phyloP scores from a whole-genome alignment of 352 stramenopile species.

The Globisporangium barbulae region DNA sequence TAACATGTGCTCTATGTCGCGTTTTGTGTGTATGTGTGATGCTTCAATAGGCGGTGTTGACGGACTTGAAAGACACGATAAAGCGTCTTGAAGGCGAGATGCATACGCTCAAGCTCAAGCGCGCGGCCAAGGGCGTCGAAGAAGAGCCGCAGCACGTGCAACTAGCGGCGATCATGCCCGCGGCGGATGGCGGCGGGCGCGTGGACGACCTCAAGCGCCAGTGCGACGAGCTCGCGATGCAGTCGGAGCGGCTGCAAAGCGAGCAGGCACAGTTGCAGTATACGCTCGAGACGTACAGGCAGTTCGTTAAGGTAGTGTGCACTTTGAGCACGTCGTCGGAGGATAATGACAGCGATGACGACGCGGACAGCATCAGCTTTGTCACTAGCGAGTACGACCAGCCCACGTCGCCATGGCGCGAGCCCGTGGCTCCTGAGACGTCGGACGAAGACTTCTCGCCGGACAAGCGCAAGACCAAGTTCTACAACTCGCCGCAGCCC shows the following conservation, averaged over 20 bases:
- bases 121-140: background rate
- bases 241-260: constrained; percentile 38
- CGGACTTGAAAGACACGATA: constrained; percentile 45
- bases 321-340: constrained; percentile 20
- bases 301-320: constrained; percentile 37
- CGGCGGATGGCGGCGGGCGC: background rate
- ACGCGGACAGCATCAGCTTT: constrained; percentile 5
- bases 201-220: constrained; percentile 30
- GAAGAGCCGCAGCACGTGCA: background rate
- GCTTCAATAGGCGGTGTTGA: constrained; percentile 38
- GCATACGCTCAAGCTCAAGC: constrained; percentile 26
- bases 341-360: constrained; percentile 13
- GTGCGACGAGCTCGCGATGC: constrained; percentile 32
- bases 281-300: constrained; percentile 36
- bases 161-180: background rate
- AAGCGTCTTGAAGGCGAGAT: constrained; percentile 51
- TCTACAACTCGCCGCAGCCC: constrained; percentile 32
- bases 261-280: constrained; percentile 41
- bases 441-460: constrained; percentile 42
- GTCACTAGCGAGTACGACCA: constrained; percentile 11
- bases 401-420: constrained; percentile 19
- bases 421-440: constrained; percentile 14
- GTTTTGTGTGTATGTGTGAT: background rate
- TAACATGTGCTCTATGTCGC: background rate
- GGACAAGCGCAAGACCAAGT: constrained; percentile 20